Evolutionary conservation across 345 rosid species (phyloP).

Genomic region (Brassica cretica): DNA sequence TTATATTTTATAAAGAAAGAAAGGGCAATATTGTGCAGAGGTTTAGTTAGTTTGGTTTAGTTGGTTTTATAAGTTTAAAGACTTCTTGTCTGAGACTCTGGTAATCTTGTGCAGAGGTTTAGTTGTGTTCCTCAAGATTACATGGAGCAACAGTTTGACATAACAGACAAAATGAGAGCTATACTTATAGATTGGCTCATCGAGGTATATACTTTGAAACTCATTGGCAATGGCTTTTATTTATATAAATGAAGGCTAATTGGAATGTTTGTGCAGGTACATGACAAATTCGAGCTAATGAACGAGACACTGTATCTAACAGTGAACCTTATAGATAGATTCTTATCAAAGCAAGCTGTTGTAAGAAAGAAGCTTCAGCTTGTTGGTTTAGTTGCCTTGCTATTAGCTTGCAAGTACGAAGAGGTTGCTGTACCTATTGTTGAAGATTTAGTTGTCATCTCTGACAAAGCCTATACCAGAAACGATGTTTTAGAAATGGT

Average conservation of each 20-base stretch:
- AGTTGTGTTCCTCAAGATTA: neutral
- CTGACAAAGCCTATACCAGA: neutral
- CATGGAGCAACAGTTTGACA: neutral
- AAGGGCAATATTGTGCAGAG: no score
- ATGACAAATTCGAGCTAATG: neutral
- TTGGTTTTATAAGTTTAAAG: neutral
- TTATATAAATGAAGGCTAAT: no score
- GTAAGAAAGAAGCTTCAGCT: neutral
- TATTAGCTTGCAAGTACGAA: neutral
- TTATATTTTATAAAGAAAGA: no score
- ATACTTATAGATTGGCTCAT: neutral
- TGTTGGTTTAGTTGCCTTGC: neutral
- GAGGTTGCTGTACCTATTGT: neutral
- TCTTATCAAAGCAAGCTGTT: neutral
- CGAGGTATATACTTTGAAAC: neutral
- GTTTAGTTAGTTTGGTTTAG: no score
- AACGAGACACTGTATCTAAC: neutral
- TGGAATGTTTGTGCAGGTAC: neutral
- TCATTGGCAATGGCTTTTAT: no score
- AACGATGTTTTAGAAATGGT: neutral
- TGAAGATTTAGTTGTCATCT: neutral
- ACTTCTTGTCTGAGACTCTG: neutral
- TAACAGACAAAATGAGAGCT: neutral
- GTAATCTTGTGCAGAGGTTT: neutral
- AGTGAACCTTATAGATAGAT: neutral